Conservation (phyloP, 179 eudicot genomes). For the Beta macrorhiza region DNA sequence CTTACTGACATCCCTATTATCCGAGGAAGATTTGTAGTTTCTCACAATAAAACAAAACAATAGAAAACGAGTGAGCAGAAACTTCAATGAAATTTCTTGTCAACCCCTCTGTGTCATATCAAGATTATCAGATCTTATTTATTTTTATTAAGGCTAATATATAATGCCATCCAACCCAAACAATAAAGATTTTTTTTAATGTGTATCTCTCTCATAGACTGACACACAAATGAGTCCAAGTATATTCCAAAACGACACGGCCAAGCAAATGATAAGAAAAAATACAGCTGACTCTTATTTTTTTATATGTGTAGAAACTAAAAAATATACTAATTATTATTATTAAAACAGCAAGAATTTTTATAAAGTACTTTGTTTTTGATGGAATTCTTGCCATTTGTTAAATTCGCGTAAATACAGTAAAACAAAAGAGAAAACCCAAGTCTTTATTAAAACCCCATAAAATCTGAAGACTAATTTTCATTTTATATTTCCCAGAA, state of each 20-base stretch:
- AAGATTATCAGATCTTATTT: too few species aligned
- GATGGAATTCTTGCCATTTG: not conserved
- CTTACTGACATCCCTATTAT: too few species aligned
- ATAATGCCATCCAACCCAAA: too few species aligned
- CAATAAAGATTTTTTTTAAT: too few species aligned
- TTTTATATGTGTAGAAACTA: too few species aligned
- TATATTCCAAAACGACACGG: conserved; percentile 28
- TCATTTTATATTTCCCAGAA: not conserved
- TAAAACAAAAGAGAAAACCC: not conserved
- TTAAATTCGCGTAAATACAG: not conserved
- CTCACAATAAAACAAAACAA: not conserved
- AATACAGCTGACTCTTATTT: too few species aligned
- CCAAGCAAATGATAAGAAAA: conserved; percentile 5
- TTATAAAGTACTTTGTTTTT: too few species aligned
- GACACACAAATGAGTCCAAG: conserved; percentile 16
- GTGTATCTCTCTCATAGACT: not conserved
- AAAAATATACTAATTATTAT: too few species aligned
- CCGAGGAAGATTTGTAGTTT: too few species aligned
- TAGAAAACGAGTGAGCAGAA: not conserved
- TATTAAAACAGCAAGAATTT: too few species aligned
- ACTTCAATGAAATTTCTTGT: not conserved
- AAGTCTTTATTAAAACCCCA: not conserved
- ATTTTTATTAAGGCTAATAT: too few species aligned
- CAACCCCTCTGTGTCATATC: not conserved
- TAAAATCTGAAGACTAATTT: not conserved